Percentiles rank a stretch among this genome's conserved stretches.
phyloP scores from a whole-genome alignment of 345 rosid species.

The Ricinus communis region DNA sequence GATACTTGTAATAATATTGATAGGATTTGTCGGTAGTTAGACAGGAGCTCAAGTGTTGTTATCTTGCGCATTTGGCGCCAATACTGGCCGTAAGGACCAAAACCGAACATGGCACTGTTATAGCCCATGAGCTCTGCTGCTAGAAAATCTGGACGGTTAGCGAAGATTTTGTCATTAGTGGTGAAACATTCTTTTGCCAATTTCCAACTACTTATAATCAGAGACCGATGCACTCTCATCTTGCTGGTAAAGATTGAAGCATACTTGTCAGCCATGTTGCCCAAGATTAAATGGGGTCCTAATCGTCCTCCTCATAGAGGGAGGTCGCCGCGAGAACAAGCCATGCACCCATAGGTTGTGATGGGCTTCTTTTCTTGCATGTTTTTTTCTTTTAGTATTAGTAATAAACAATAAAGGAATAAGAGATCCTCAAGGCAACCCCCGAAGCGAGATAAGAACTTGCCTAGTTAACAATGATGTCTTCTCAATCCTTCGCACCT shows the following conservation, averaged over 20 bases:
- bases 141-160: constrained; percentile 30
- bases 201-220: constrained; percentile 32
- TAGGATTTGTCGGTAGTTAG: neutral
- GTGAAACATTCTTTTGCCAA: constrained; percentile 39
- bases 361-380: neutral
- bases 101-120: neutral
- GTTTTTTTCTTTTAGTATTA: too few species aligned
- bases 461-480: too few species aligned
- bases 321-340: constrained; percentile 46
- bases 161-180: constrained; percentile 26
- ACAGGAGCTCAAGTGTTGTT: neutral
- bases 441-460: too few species aligned
- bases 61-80: neutral
- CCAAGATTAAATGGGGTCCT: constrained; percentile 31
- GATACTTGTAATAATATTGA: too few species aligned
- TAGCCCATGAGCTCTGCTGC: constrained; percentile 24
- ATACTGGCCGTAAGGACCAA: neutral
- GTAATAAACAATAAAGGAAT: too few species aligned
- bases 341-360: constrained; percentile 32
- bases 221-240: constrained; percentile 26
- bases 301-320: constrained; percentile 31
- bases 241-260: constrained; percentile 40
- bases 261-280: constrained; percentile 27
- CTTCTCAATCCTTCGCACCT: too few species aligned
- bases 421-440: too few species aligned